A percentile compares a stretch with the other conserved stretches of the same genome.
phyloP scores from a whole-genome alignment of 441 rosid genomes.

The Adansonia rubrostipa region DNA sequence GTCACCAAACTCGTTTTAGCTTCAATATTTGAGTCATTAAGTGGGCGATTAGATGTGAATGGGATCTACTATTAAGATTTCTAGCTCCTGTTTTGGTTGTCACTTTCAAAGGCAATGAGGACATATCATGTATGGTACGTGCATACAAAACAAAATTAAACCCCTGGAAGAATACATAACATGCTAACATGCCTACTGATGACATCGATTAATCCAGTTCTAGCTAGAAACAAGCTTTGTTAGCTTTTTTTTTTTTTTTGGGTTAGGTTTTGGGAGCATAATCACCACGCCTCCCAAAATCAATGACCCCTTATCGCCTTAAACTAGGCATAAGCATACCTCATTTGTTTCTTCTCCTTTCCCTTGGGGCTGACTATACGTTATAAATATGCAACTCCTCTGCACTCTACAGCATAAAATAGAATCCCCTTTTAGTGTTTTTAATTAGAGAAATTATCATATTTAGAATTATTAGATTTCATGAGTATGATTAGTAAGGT shows the following conservation, averaged over 20 bases:
- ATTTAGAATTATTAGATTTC: no score
- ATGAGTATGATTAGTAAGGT: no score
- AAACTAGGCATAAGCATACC: background rate
- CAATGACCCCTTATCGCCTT: background rate
- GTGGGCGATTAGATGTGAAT: slow-evolving; percentile 28
- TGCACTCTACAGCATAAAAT: background rate
- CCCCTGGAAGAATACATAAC: slow-evolving; percentile 13
- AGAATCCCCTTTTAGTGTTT: no score
- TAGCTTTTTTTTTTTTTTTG: background rate
- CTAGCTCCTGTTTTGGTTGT: slow-evolving; percentile 29
- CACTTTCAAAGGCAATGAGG: slow-evolving; percentile 26
- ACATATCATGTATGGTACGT: background rate
- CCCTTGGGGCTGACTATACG: background rate
- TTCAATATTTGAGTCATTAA: slow-evolving; percentile 13
- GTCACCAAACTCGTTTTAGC: slow-evolving; percentile 21
- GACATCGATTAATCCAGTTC: background rate
- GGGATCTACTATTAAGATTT: slow-evolving; percentile 35
- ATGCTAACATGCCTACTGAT: background rate
- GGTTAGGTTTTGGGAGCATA: slow-evolving; percentile 32
- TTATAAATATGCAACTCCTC: background rate
- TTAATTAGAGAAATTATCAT: no score
- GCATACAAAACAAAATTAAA: background rate
- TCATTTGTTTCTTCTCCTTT: background rate
- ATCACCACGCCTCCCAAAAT: background rate
- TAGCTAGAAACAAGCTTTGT: background rate